Base-by-base conservation (phyloP, 495 filamentous ascomycete species). In the Neurospora africana region DNA sequence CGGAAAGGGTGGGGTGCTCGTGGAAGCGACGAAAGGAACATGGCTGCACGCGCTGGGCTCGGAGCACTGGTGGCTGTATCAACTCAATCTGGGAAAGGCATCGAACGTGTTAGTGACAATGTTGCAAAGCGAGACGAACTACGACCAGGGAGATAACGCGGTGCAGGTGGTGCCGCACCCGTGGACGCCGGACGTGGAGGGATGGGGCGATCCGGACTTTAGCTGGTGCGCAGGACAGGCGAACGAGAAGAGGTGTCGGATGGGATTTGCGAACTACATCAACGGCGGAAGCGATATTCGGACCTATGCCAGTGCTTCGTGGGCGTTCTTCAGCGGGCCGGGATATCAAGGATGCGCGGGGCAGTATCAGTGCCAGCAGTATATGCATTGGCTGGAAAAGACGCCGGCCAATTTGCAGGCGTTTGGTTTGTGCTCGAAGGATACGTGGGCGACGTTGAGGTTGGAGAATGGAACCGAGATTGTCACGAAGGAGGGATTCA, bases 41-140 rank as follows among this genome's bases (percentile, higher is more conserved):
- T 91, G 89, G 88, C 79, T 91, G 33, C 87, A 87, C 71, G 93
- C 90, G 35, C 89, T 92, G 2, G 87, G 86, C 0, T 89, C 89
- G 21, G 93, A 96, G 82, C 93, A 96, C 76, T 87, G 88, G 79
- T 85, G 86, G 70, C 82, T 95, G 7, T 93, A 93, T 75, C 90
- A 95, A 74, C 92, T 93, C 77, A 90, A 93, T 70, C 79, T 94
- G 69, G 80, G 86, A 43, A 88, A 87, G 71, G 91, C 94, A 0
- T 81, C 88, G 69, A 91, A 94, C 76, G 86, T 97, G 43, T 90
- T 92, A 78, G 90, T 95, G 82, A 88, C 86, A 11, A 77, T 93
- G 74, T 92, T 97, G 68, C 94, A 98, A 78, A 89, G 90, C 35
- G 94, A 98, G 79, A 97, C 94, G 1, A 92, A 94, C 68, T 97